Evolutionary conservation across 768 basidiomycete genomes (phyloP).

Genomic region (Chalciporus piperatus): DNA sequence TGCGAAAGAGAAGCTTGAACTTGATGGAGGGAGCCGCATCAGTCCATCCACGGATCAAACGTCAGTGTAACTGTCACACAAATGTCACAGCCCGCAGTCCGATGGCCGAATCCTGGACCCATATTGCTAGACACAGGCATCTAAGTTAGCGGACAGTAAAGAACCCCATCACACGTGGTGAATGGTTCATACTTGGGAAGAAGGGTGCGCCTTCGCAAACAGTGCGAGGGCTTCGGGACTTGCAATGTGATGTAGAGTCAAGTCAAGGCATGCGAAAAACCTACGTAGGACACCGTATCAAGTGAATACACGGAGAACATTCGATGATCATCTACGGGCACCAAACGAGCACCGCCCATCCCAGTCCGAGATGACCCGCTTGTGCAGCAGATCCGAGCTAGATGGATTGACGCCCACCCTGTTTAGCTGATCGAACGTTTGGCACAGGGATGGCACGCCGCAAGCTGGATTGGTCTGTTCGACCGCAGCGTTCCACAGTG

Average conservation of each 20-base stretch:
- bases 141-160: too few species aligned
- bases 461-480: conserved; percentile 5
- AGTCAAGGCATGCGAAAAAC: neutral
- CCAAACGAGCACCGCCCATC: too few species aligned
- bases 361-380: neutral
- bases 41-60: too few species aligned
- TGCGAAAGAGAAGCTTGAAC: neutral
- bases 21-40: too few species aligned
- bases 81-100: too few species aligned
- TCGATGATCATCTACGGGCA: neutral
- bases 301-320: conserved; percentile 4
- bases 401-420: conserved; percentile 4
- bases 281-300: conserved; percentile 12
- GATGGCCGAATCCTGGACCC: too few species aligned
- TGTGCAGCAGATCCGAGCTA: conserved; percentile 5
- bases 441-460: conserved; percentile 15
- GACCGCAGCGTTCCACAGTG: conserved; percentile 1
- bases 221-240: too few species aligned
- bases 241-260: too few species aligned
- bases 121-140: too few species aligned
- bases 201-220: neutral
- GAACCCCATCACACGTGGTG: too few species aligned
- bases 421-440: conserved; percentile 6
- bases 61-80: neutral
- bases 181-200: too few species aligned